These are phyloP conservation scores for Crithidia expoeki DNA, from an alignment of 208 protist species.

Conservation along the genomic window DNA sequence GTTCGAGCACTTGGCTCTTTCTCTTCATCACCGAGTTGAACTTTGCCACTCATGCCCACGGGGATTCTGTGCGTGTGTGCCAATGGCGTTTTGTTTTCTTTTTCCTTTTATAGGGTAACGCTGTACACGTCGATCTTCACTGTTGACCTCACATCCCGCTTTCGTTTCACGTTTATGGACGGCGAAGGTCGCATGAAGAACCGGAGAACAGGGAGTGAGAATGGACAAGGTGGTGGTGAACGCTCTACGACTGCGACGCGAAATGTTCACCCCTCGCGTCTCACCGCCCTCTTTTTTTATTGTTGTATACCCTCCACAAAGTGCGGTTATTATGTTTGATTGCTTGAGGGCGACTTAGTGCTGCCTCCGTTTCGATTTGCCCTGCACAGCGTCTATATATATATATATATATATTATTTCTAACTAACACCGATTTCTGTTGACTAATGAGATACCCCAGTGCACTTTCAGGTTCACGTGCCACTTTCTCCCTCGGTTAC, in stretches of 20 bases:
- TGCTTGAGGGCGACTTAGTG: conserved; percentile 2
- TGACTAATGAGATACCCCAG: conserved; percentile 6
- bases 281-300: not conserved
- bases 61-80: not conserved
- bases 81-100: not conserved
- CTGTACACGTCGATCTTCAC: not conserved
- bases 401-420: not conserved
- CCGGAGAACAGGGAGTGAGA: not conserved
- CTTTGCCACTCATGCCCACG: not conserved
- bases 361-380: not conserved
- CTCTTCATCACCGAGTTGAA: not conserved
- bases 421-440: not conserved
- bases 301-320: conserved; percentile 1
- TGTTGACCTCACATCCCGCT: not conserved
- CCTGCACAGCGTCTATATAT: not conserved
- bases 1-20: conserved; percentile 11
- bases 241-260: not conserved
- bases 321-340: not conserved
- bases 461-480: conserved; percentile 4
- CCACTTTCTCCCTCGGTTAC: not conserved
- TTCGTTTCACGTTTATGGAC: not conserved
- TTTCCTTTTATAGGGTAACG: not conserved
- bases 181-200: not conserved
- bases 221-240: not conserved
- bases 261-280: not conserved